Percentiles rank a stretch among this genome's conserved stretches.
These are phyloP conservation scores for Didymella keratinophila DNA, from an alignment of 2,329 filamentous ascomycete species.

Conservation along the genomic window DNA sequence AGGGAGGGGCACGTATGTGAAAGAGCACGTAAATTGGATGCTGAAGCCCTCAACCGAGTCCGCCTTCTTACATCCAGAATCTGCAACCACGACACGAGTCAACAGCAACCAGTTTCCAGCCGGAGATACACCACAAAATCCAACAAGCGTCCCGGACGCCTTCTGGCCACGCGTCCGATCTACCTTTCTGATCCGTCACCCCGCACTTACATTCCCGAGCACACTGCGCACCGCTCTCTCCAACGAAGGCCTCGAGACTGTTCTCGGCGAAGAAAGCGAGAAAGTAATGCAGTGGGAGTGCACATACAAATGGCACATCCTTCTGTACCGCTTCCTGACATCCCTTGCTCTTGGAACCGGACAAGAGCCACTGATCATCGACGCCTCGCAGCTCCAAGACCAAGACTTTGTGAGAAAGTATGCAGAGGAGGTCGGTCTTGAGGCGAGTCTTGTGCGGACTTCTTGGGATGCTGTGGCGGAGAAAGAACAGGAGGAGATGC, in stretches of 20 bases:
- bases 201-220: background rate
- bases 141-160: background rate
- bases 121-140: background rate
- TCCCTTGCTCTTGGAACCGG: background rate
- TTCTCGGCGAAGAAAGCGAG: background rate
- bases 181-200: background rate
- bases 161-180: background rate
- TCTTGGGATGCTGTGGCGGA: background rate
- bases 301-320: background rate
- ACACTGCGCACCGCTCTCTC: background rate
- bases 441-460: background rate
- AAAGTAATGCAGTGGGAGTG: background rate
- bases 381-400: background rate
- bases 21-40: constrained; percentile 33
- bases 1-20: constrained; percentile 23
- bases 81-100: background rate
- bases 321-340: background rate
- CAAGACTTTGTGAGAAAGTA: background rate
- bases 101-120: background rate
- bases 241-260: background rate
- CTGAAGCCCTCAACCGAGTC: constrained; percentile 19
- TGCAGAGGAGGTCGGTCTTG: background rate
- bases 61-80: constrained; percentile 28
- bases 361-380: background rate
- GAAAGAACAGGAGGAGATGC: background rate